Percentiles rank a stretch among this genome's conserved stretches.
Conservation (phyloP, 2,329 filamentous ascomycete genomes). For the Trichophyton benhamiae region DNA sequence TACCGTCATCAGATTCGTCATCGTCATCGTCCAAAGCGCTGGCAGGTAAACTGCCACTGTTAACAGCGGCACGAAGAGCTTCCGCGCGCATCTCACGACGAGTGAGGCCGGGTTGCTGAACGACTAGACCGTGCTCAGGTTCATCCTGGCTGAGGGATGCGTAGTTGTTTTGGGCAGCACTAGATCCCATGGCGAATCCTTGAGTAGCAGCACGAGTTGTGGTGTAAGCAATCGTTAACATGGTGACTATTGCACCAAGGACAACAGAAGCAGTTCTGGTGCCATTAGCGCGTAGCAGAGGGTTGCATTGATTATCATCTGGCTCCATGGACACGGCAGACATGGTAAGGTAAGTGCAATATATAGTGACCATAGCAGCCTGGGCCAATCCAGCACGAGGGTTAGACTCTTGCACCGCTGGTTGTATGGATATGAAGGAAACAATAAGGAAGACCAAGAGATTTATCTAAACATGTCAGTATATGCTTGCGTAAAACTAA, state of each 20-base stretch:
- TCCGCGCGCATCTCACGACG: slow-evolving; percentile 88
- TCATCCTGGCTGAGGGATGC: slow-evolving; percentile 53
- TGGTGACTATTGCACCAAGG: slow-evolving; percentile 86
- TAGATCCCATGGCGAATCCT: slow-evolving; percentile 46
- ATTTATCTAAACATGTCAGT: slow-evolving; percentile 51
- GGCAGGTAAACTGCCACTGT: slow-evolving; percentile 76
- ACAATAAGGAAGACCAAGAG: slow-evolving; percentile 69
- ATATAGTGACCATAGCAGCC: slow-evolving; percentile 90
- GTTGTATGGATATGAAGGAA: slow-evolving; percentile 78
- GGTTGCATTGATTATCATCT: slow-evolving; percentile 88
- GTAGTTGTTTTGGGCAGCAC: slow-evolving; percentile 42
- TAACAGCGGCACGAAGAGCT: slow-evolving; percentile 79
- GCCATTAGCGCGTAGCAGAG: slow-evolving; percentile 68
- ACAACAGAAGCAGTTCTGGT: slow-evolving; percentile 84
- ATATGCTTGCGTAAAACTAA: not conserved
- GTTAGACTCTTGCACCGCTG: slow-evolving; percentile 80
- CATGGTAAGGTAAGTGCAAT: slow-evolving; percentile 98
- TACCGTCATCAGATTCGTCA: slow-evolving; percentile 47
- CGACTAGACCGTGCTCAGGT: slow-evolving; percentile 71
- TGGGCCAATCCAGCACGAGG: slow-evolving; percentile 91
- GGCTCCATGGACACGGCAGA: slow-evolving; percentile 98
- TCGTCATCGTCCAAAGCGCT: slow-evolving; percentile 65
- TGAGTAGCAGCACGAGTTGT: slow-evolving; percentile 93
- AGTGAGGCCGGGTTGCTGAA: slow-evolving; percentile 59
- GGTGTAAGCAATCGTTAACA: slow-evolving; percentile 93